A percentile compares a stretch with the other conserved stretches of the same genome.
Conservation (phyloP, 2,329 filamentous ascomycete genomes). For the Tolypocladium pustulatum region DNA sequence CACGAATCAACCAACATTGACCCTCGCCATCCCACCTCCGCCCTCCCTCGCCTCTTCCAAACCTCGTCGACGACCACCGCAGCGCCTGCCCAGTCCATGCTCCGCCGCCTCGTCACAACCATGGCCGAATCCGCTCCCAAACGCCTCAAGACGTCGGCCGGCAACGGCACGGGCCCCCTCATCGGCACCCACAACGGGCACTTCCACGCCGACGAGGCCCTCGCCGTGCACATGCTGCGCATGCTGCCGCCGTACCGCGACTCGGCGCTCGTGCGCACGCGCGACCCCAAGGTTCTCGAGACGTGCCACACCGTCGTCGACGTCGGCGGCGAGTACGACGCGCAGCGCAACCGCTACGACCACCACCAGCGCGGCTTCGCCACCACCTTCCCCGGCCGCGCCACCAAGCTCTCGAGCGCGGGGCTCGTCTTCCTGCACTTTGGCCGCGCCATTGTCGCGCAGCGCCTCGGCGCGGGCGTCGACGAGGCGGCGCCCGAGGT, state of each 20-base stretch:
- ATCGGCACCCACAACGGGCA: constrained; percentile 97
- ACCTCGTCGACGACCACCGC: background rate
- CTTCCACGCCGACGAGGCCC: constrained; percentile 97
- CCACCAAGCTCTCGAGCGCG: constrained; percentile 86
- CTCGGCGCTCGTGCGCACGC: constrained; percentile 72
- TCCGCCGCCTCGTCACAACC: constrained; percentile 17
- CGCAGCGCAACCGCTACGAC: constrained; percentile 70
- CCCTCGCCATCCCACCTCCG: too few species aligned
- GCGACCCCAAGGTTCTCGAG: constrained; percentile 67
- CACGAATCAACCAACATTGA: background rate
- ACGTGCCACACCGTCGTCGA: constrained; percentile 93
- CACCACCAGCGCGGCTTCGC: constrained; percentile 93
- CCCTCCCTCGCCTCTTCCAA: background rate
- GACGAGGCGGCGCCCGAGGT: constrained; percentile 56
- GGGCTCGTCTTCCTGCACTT: constrained; percentile 96
- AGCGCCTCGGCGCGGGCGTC: constrained; percentile 31
- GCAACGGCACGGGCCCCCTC: constrained; percentile 28
- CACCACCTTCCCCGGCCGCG: constrained; percentile 71
- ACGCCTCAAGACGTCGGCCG: constrained; percentile 65
- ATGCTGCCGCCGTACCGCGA: constrained; percentile 70
- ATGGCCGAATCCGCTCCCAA: constrained; percentile 62
- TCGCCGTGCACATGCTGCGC: constrained; percentile 92
- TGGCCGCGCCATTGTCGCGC: constrained; percentile 70
- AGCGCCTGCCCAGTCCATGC: constrained; percentile 13
- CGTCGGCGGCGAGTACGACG: constrained; percentile 90